Evolutionary conservation across 148 eudicot genomes (phyloP), one percentile per base, ranked within the genome.

Genomic region (Nyssa sinensis): DNA sequence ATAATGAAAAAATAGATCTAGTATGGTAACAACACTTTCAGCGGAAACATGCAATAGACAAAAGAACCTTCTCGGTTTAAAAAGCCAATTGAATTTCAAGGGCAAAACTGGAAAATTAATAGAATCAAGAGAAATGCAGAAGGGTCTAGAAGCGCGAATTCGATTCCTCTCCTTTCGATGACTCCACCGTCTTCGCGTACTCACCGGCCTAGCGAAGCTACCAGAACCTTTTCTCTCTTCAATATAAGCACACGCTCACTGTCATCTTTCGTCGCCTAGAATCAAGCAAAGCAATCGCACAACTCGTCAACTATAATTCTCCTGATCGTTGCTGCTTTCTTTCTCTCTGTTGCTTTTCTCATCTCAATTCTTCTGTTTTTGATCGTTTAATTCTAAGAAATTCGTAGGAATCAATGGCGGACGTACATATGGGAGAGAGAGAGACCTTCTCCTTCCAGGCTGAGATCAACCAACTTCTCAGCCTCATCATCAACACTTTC

Each of bases 401-500:
- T 37, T 37, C 9, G 51, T 66, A n/a, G 23, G 30, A 37, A 67
- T 39, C 71, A 16, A 44, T 67, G 71, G 71, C 57, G 30, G 71
- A 66, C 49, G 70, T 35, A 4, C 25, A 19, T 0, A 66, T 66
- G 70, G 70, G 23, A n/a, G 70, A 66, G 28, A 4, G 25, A 37
- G 70, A 67, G 34, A 67, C 71, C 5, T 67, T 67, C 23, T 33
- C 71, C 4, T 67, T 67, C 71, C 63, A 66, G 28, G 69, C 69
- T 2, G 69, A 66, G 27, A 66, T 66, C 28, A 66, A 66, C 49
- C 69, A 66, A 27, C 74, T 70, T 33, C 44, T 70, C 25, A 70
- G 74, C 13, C 74, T 70, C 27, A 70, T 70, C 64, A 70, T 70
- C 74, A 70, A 70, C 63, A 60, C 63, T 25, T 60, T 60, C 63